A percentile compares a stretch with the other conserved stretches of the same genome.
phyloP scores from a whole-genome alignment of 139 green algal species.

The Tetratostichococcus sp. region DNA sequence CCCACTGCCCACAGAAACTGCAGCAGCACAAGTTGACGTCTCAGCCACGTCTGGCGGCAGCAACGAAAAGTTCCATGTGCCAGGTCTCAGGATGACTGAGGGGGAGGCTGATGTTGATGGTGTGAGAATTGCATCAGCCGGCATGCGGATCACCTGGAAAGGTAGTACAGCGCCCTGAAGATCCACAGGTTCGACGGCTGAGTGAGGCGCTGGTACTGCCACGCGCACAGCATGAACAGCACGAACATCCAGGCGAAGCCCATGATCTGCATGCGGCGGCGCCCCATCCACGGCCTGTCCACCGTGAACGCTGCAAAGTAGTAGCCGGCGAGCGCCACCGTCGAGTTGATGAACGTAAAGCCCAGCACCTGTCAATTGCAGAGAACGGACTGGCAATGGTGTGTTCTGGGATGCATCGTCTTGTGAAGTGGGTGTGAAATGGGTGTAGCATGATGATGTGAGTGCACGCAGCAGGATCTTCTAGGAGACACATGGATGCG shows the following conservation, averaged over 20 bases:
- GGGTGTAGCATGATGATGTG: too few relatives aligned
- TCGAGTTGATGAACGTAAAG: slow-evolving; percentile 61
- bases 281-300: slow-evolving; percentile 51
- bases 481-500: too few relatives aligned
- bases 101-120: too few relatives aligned
- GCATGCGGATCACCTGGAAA: background rate
- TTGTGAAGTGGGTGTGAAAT: too few relatives aligned
- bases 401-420: too few relatives aligned
- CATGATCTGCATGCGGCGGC: slow-evolving; percentile 22
- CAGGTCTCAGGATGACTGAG: background rate
- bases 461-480: too few relatives aligned
- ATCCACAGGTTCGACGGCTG: background rate
- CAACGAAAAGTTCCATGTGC: background rate
- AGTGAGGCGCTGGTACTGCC: slow-evolving; percentile 31
- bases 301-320: slow-evolving; percentile 53
- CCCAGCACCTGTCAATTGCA: slow-evolving; percentile 6
- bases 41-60: too few relatives aligned
- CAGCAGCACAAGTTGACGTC: too few relatives aligned
- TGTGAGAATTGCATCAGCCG: too few relatives aligned
- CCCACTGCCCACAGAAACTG: slow-evolving; percentile 66
- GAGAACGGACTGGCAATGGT: too few relatives aligned
- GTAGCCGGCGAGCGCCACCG: slow-evolving; percentile 53
- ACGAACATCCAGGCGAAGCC: slow-evolving; percentile 50
- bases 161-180: background rate
- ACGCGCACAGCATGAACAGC: slow-evolving; percentile 53